These are phyloP conservation scores for Centella asiatica DNA, from an alignment of 129 eudicot species.

Conservation along the genomic window DNA sequence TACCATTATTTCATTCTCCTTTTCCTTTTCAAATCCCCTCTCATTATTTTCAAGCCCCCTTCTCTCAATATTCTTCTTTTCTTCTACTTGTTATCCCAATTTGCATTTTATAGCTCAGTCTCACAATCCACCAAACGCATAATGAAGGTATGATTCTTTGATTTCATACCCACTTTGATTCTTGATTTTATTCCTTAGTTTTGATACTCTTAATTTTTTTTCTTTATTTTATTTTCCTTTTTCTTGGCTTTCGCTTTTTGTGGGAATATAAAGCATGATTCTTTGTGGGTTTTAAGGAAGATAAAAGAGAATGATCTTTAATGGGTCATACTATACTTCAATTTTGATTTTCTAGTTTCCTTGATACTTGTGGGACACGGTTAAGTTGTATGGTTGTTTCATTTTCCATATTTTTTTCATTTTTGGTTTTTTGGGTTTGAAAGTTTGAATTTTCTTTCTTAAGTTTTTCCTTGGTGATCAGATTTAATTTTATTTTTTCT, in stretches of 20 bases:
- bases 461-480: neutral
- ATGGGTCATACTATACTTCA: neutral
- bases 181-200: neutral
- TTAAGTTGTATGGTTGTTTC: conserved; percentile 7
- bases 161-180: neutral
- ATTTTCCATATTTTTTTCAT: too few relatives aligned
- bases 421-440: neutral
- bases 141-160: conserved; percentile 51
- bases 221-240: neutral
- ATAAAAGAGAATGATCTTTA: neutral
- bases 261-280: neutral
- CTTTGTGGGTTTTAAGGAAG: neutral
- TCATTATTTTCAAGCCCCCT: neutral
- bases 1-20: conserved; percentile 22
- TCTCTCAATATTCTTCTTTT: conserved; percentile 16
- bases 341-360: neutral
- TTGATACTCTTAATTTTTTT: conserved; percentile 6
- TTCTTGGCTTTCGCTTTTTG: neutral
- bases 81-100: conserved; percentile 13
- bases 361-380: conserved; percentile 7
- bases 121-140: neutral
- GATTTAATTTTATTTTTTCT: neutral
- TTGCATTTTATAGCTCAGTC: conserved; percentile 14
- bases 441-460: conserved; percentile 8
- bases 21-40: conserved; percentile 5